Percentiles rank a stretch among this genome's conserved stretches.
phyloP scores from a whole-genome alignment of 1,139 yeast species.

The Suhomyces atakaporum region DNA sequence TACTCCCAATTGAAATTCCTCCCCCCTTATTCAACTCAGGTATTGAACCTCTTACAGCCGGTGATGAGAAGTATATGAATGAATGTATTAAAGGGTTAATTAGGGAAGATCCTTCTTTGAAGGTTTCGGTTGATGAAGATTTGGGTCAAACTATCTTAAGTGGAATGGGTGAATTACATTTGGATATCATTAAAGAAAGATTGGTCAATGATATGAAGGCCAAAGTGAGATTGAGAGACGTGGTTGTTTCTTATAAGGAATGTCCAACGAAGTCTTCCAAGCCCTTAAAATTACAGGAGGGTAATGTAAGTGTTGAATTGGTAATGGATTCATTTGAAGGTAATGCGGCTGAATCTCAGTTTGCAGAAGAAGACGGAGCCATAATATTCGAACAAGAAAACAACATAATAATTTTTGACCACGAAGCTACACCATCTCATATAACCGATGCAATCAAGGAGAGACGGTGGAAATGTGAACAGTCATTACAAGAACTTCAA shows the following conservation, averaged over 20 bases:
- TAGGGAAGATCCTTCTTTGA: slow-evolving; percentile 83
- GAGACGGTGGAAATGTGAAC: slow-evolving; percentile 54
- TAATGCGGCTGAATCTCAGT: slow-evolving; percentile 33
- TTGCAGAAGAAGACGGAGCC: slow-evolving; percentile 44
- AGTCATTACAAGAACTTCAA: slow-evolving; percentile 50
- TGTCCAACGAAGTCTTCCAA: slow-evolving; percentile 40
- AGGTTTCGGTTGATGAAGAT: slow-evolving; percentile 72
- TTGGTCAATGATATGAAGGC: slow-evolving; percentile 80
- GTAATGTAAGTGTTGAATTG: slow-evolving; percentile 33
- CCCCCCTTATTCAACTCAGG: slow-evolving; percentile 92
- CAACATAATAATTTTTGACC: slow-evolving; percentile 37
- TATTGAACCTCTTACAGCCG: slow-evolving; percentile 79
- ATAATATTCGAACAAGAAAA: slow-evolving; percentile 37
- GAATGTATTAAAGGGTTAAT: slow-evolving; percentile 64
- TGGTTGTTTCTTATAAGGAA: slow-evolving; percentile 89
- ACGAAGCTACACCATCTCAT: slow-evolving; percentile 29
- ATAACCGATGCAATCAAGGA: slow-evolving; percentile 32
- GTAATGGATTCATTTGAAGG: slow-evolving; percentile 57
- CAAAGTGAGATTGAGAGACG: slow-evolving; percentile 73
- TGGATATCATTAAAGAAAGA: slow-evolving; percentile 83
- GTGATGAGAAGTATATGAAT: slow-evolving; percentile 73
- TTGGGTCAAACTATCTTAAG: slow-evolving; percentile 83
- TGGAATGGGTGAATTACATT: slow-evolving; percentile 96
- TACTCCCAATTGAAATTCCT: slow-evolving; percentile 81
- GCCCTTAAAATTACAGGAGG: slow-evolving; percentile 5